Percentiles rank a stretch among this genome's conserved stretches.
phyloP scores from a whole-genome alignment of 2,329 filamentous ascomycete species.

The Colletotrichum liriopes region DNA sequence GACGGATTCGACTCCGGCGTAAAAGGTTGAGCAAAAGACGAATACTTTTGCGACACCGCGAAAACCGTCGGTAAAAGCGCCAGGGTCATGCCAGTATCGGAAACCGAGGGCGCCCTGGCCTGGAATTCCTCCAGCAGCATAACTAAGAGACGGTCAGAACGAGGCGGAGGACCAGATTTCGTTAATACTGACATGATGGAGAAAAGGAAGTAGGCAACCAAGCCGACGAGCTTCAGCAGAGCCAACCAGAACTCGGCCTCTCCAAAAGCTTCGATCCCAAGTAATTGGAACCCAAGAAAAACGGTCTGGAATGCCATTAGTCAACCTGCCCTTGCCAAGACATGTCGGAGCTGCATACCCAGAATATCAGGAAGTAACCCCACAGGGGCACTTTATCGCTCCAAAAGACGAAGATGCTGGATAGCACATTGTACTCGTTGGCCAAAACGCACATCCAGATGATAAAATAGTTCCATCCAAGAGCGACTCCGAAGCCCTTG shows the following conservation, averaged over 20 bases:
- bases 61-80: slow-evolving; percentile 79
- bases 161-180: too few species aligned
- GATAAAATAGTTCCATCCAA: slow-evolving; percentile 82
- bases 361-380: slow-evolving; percentile 83
- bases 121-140: slow-evolving; percentile 77
- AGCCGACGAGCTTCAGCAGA: slow-evolving; percentile 78
- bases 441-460: slow-evolving; percentile 77
- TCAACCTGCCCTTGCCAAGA: background rate
- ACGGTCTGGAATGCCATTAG: slow-evolving; percentile 54
- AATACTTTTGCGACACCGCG: slow-evolving; percentile 76
- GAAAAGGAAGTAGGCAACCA: slow-evolving; percentile 82
- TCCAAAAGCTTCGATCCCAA: slow-evolving; percentile 82
- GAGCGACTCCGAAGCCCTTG: slow-evolving; percentile 76
- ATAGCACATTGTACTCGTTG: slow-evolving; percentile 81
- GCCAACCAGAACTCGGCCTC: slow-evolving; percentile 88
- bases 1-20: slow-evolving; percentile 76
- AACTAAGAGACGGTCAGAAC: slow-evolving; percentile 53
- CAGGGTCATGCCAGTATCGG: slow-evolving; percentile 80
- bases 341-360: slow-evolving; percentile 60
- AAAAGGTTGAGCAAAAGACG: slow-evolving; percentile 80
- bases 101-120: slow-evolving; percentile 75
- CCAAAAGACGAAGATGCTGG: slow-evolving; percentile 78
- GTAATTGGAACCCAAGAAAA: slow-evolving; percentile 78
- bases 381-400: slow-evolving; percentile 72
- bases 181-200: slow-evolving; percentile 69